Conservation (phyloP, 768 basidiomycete species). For the Trametes maxima region DNA sequence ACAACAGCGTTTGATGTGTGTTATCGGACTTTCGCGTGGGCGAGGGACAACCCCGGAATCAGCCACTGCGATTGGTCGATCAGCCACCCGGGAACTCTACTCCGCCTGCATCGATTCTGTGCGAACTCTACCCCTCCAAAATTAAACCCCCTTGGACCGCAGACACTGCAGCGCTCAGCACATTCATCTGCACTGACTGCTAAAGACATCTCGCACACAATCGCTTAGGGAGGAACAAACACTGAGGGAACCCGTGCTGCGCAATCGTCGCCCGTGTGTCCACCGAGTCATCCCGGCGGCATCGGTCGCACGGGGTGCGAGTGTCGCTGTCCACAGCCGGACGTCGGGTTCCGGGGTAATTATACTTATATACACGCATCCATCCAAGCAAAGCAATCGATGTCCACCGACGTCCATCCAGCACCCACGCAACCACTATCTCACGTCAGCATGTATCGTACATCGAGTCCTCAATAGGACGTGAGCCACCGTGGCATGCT, state of each 20-base stretch:
- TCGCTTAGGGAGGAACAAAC: background rate
- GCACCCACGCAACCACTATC: background rate
- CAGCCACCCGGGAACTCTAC: constrained; percentile 3
- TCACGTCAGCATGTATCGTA: background rate
- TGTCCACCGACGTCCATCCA: background rate
- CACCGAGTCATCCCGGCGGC: constrained; percentile 10
- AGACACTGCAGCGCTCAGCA: background rate
- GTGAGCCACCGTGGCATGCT: background rate
- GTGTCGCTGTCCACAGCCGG: constrained; percentile 2
- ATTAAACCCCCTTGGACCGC: background rate
- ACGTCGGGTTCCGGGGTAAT: background rate
- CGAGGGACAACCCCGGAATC: constrained; percentile 21
- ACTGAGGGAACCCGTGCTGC: constrained; percentile 1
- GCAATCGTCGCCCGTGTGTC: background rate
- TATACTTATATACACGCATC: background rate
- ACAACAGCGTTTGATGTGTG: constrained; percentile 26
- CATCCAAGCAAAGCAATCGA: background rate
- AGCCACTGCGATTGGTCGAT: constrained; percentile 16
- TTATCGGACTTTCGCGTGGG: constrained; percentile 23
- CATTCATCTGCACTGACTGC: background rate
- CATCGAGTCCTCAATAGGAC: background rate
- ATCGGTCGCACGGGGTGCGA: constrained; percentile 8
- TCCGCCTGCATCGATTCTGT: constrained; percentile 1
- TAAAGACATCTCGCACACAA: background rate
- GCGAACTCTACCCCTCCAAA: background rate